These are phyloP conservation scores for Globisporangium recalcitrans DNA, from an alignment of 352 stramenopile genomes.

Conservation along the genomic window DNA sequence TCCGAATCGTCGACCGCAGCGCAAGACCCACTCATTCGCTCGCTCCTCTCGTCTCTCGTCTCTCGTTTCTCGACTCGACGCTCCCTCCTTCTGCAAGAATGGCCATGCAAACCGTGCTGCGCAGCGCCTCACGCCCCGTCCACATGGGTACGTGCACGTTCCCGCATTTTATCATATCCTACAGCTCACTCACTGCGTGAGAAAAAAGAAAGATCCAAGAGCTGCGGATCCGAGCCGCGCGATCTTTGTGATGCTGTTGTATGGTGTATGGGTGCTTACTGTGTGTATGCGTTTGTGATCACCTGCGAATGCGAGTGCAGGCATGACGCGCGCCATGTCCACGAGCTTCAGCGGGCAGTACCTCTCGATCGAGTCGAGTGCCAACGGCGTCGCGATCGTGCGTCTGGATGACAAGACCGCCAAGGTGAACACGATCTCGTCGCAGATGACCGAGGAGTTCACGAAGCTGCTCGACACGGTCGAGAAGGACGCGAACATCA, in stretches of 20 bases:
- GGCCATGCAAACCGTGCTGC: constrained; percentile 13
- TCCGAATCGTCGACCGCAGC: constrained; percentile 5
- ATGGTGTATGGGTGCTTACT: not conserved
- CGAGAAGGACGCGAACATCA: constrained; percentile 88
- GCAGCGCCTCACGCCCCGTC: constrained; percentile 6
- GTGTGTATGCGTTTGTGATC: not conserved
- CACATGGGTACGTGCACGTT: not conserved
- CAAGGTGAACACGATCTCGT: constrained; percentile 92
- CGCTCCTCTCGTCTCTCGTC: not conserved
- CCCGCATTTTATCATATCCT: not conserved
- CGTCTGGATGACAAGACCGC: constrained; percentile 89
- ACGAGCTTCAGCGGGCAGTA: constrained; percentile 57
- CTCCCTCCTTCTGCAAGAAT: not conserved
- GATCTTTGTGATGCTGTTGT: not conserved
- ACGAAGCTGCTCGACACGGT: constrained; percentile 85
- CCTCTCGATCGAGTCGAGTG: constrained; percentile 84
- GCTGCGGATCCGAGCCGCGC: not conserved
- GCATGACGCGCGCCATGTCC: constrained; percentile 24
- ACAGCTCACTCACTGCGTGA: not conserved
- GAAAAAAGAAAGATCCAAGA: not conserved
- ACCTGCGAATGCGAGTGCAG: not conserved
- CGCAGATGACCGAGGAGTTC: constrained; percentile 88
- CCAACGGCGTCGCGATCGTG: constrained; percentile 88
- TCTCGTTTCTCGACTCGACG: not conserved
- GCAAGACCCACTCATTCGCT: constrained; percentile 3